These are phyloP conservation scores for Prunus salicina DNA, from an alignment of 306 rosid genomes.

Conservation along the genomic window DNA sequence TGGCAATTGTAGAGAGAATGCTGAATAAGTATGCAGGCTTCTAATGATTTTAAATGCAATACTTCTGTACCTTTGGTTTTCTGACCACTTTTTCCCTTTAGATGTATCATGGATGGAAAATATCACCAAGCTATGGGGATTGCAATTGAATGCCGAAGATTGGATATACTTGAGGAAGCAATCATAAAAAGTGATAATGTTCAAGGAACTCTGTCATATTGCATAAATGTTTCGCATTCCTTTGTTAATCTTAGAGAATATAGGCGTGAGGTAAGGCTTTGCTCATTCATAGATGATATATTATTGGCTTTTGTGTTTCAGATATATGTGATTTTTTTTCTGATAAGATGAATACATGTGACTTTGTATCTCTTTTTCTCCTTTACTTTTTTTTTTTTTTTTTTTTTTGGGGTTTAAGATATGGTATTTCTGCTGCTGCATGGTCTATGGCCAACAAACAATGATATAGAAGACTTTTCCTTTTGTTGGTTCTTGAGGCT, in stretches of 20 bases:
- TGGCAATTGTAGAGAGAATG: conserved; percentile 92
- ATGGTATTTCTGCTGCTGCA: too few relatives aligned
- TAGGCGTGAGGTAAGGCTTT: conserved; percentile 67
- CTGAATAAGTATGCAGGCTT: conserved; percentile 67
- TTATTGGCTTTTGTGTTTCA: not conserved
- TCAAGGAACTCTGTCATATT: conserved; percentile 85
- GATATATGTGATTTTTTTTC: not conserved
- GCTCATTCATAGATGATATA: not conserved
- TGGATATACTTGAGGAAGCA: conserved; percentile 96
- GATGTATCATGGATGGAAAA: conserved; percentile 90
- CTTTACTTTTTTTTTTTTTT: too few relatives aligned
- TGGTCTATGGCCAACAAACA: too few relatives aligned
- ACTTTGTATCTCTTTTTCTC: not conserved
- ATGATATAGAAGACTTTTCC: too few relatives aligned
- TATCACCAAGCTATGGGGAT: conserved; percentile 93
- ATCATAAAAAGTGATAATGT: conserved; percentile 80
- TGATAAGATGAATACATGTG: not conserved
- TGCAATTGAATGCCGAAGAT: conserved; percentile 84
- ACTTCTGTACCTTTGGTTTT: conserved; percentile 2
- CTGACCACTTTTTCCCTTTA: conserved; percentile 22
- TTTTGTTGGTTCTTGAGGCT: not conserved
- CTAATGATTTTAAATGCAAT: conserved; percentile 2
- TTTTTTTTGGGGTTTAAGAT: too few relatives aligned
- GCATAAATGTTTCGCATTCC: conserved; percentile 81
- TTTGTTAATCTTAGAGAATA: conserved; percentile 86